phyloP scores from a whole-genome alignment of 768 basidiomycete species.

The Phlebiopsis flavidoalba region DNA sequence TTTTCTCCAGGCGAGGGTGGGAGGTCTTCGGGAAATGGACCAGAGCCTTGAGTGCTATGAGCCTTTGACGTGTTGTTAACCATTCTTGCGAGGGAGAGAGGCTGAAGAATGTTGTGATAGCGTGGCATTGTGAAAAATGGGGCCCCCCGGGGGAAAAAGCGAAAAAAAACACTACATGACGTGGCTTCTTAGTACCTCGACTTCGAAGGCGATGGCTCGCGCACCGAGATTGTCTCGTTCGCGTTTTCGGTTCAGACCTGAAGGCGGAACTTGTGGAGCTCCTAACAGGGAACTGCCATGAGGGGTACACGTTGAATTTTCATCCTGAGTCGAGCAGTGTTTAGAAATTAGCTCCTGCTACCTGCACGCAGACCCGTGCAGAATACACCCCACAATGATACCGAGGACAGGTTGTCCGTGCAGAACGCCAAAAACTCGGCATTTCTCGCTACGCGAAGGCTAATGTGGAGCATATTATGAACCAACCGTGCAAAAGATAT shows the following conservation, averaged over 20 bases:
- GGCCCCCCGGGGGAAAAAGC: too few species aligned
- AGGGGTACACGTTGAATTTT: background rate
- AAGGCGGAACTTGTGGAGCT: background rate
- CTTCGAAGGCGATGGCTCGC: constrained; percentile 18
- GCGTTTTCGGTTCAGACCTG: constrained; percentile 2
- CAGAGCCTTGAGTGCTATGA: too few species aligned
- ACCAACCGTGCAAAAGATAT: background rate
- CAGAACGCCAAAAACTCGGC: constrained; percentile 75
- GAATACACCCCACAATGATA: constrained; percentile 51
- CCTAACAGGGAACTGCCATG: background rate
- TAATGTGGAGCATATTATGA: background rate
- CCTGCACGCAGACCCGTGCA: too few species aligned
- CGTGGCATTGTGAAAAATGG: constrained; percentile 18
- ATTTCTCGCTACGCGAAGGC: constrained; percentile 61
- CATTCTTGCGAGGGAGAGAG: background rate
- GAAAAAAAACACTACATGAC: constrained; percentile 12
- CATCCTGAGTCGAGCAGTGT: too few species aligned
- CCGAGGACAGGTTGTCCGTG: constrained; percentile 63
- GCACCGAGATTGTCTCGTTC: constrained; percentile 15
- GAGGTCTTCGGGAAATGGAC: background rate
- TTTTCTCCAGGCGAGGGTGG: background rate
- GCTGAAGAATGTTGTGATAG: constrained; percentile 18
- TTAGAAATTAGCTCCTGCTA: too few species aligned
- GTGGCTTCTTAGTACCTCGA: constrained; percentile 26
- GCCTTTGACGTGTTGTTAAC: too few species aligned